Evolutionary conservation across 1,139 yeast genomes (phyloP), one percentile per base, ranked within the genome.

Genomic region (Suhomyces terraborum): DNA sequence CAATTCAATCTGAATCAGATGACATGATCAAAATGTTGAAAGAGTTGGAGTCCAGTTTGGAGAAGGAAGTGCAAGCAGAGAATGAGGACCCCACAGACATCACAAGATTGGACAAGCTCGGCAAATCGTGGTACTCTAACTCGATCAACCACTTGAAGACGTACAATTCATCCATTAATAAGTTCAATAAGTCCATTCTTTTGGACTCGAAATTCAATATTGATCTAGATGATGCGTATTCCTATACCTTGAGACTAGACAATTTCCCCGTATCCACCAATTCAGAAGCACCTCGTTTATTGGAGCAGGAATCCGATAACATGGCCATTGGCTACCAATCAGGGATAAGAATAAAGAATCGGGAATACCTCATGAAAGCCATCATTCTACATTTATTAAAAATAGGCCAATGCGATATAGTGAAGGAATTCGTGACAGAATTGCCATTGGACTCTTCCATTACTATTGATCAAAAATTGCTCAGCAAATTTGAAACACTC

Each of bases 221-320:
- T 26, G 66, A 67, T 43, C 52, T 73, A 39, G 77, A 72, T 52
- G 75, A 69, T 27, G 76, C 77, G 4, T 73, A 73, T 48, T 61
- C 69, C 1, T 73, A 66, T 44, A 74, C 74, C 0, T 57, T 73
- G 42, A 55, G 58, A 41, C 54, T 72, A 36, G 56, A 66, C 42
- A 61, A 64, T 37, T 57, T 54, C 34, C 74, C 75, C 2, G 53
- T 38, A 7, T 52, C 10, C 47, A 51, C 26, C 16, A 12, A 26
- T 4, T 8, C 30, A 20, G 24, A 21, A 3, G 5, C 16, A 2
- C n/a, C 28, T 10, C 20, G 13, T 6, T 2, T 10, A 2, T 16
- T 23, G 14, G 41, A 38, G 22, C 18, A 12, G 17, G 41, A 32
- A 8, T 22, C 22, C 19, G 41, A 38, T 2, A 13, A 17, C 22